Conservation (phyloP, 2,329 filamentous ascomycete genomes). For the Colletotrichum melonis region DNA sequence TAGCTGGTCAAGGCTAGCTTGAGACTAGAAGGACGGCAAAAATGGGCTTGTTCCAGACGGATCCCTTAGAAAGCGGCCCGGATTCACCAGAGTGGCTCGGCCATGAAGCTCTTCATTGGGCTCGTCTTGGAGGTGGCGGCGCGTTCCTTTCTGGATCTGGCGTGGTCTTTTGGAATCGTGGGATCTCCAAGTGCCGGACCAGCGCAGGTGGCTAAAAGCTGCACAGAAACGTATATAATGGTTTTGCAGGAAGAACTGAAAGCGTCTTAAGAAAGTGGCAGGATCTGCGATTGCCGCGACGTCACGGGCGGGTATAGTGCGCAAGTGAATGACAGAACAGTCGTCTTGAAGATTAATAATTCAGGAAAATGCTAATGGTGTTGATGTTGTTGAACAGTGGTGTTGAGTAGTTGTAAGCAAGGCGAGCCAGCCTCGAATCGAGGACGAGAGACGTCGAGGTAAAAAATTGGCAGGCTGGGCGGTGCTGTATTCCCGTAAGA, state of each 20-base stretch:
- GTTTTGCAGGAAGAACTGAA: slow-evolving; percentile 23
- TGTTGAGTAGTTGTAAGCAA: not conserved
- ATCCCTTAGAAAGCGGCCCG: slow-evolving; percentile 25
- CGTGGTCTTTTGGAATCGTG: slow-evolving; percentile 5
- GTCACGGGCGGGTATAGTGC: slow-evolving; percentile 1
- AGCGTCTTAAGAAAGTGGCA: not conserved
- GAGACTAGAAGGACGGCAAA: slow-evolving; percentile 14
- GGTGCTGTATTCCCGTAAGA: slow-evolving; percentile 11
- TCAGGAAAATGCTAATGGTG: not conserved
- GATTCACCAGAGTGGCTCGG: slow-evolving; percentile 31
- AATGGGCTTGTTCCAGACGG: slow-evolving; percentile 24
- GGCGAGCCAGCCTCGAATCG: not conserved
- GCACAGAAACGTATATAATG: not conserved
- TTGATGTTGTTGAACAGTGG: not conserved
- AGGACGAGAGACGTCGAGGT: not conserved
- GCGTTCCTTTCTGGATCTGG: slow-evolving; percentile 26
- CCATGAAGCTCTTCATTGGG: slow-evolving; percentile 26
- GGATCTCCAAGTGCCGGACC: not conserved
- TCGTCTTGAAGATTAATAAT: not conserved
- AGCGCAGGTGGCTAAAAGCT: slow-evolving; percentile 19
- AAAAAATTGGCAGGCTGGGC: not conserved
- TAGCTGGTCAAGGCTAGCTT: slow-evolving; percentile 12
- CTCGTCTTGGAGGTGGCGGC: slow-evolving; percentile 13
- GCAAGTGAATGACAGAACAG: not conserved
- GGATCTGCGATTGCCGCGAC: slow-evolving; percentile 4